These are phyloP conservation scores for Pulveroboletus ravenelii DNA, from an alignment of 768 basidiomycete genomes.

Conservation along the genomic window DNA sequence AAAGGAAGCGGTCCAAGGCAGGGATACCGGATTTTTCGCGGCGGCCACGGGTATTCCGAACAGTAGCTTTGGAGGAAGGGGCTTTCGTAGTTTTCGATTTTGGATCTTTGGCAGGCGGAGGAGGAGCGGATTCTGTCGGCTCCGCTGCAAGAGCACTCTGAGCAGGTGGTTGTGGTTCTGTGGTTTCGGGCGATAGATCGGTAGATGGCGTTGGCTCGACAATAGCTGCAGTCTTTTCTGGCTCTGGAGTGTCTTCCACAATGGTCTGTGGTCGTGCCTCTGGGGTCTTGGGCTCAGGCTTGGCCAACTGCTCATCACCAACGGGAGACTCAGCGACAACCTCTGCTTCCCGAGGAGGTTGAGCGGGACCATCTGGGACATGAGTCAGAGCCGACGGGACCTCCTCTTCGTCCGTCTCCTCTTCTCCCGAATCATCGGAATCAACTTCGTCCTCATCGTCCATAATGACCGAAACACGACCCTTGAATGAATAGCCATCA, in stretches of 20 bases:
- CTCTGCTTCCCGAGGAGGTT: slow-evolving; percentile 28
- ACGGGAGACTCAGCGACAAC: slow-evolving; percentile 34
- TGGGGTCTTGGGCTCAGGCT: slow-evolving; percentile 70
- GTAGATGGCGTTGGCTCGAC: slow-evolving; percentile 15
- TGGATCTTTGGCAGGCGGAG: slow-evolving; percentile 29
- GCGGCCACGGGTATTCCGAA: slow-evolving; percentile 39
- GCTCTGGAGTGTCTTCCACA: slow-evolving; percentile 21
- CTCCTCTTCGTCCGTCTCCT: slow-evolving; percentile 37
- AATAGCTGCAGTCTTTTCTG: slow-evolving; percentile 7
- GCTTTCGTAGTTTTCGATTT: slow-evolving; percentile 27
- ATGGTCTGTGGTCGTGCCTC: slow-evolving; percentile 52
- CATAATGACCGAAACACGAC: slow-evolving; percentile 71
- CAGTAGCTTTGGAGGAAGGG: slow-evolving; percentile 15
- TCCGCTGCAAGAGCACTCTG: slow-evolving; percentile 3
- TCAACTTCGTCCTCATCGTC: slow-evolving; percentile 59
- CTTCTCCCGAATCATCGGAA: slow-evolving; percentile 31
- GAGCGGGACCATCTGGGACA: slow-evolving; percentile 18
- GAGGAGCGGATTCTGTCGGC: slow-evolving; percentile 23
- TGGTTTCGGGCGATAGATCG: slow-evolving; percentile 12
- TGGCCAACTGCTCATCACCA: slow-evolving; percentile 33
- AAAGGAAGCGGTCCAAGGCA: slow-evolving; percentile 70
- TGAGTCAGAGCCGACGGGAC: slow-evolving; percentile 22
- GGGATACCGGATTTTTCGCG: slow-evolving; percentile 82
- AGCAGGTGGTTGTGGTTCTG: slow-evolving; percentile 6
- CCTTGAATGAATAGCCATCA: slow-evolving; percentile 93